A percentile compares a stretch with the other conserved stretches of the same genome.
Conservation (phyloP, 2,329 filamentous ascomycete genomes). For the Aspergillus oerlinghausenensis region DNA sequence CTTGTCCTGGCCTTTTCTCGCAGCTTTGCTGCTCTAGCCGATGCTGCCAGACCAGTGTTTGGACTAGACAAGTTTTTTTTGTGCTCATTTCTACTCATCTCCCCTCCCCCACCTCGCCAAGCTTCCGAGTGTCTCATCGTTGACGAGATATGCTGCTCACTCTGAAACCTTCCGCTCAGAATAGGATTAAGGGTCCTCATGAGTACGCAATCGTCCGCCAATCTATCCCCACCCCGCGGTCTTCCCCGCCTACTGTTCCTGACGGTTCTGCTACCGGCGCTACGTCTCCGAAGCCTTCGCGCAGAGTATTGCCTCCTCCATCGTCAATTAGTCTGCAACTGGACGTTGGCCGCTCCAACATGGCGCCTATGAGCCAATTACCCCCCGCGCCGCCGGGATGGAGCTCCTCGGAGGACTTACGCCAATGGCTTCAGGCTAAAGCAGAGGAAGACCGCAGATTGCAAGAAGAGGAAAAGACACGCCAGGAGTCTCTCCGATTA, state of each 20-base stretch:
- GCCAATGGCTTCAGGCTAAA: conserved; percentile 65
- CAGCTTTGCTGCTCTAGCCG: background rate
- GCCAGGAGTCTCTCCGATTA: conserved; percentile 60
- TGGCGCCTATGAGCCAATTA: conserved; percentile 49
- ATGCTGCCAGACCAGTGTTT: background rate
- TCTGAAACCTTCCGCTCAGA: conserved; percentile 45
- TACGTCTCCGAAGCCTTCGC: conserved; percentile 49
- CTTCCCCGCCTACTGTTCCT: conserved; percentile 32
- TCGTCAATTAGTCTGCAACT: conserved; percentile 57
- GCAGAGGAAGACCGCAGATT: conserved; percentile 60
- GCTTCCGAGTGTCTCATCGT: background rate
- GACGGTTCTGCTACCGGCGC: conserved; percentile 24
- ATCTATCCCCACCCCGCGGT: conserved; percentile 37
- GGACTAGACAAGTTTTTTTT: background rate
- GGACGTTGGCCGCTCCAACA: conserved; percentile 20
- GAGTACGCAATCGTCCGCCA: conserved; percentile 43
- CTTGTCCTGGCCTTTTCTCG: background rate
- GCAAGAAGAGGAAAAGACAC: conserved; percentile 68
- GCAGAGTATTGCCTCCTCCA: conserved; percentile 65
- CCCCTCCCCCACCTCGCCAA: background rate
- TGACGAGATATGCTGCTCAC: conserved; percentile 46
- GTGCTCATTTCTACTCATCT: background rate
- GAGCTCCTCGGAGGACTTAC: conserved; percentile 66
- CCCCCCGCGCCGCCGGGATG: conserved; percentile 63
- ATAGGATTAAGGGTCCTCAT: conserved; percentile 46